Conservation (phyloP, 139 green algal genomes). For the Auxenochlorella protothecoides region DNA sequence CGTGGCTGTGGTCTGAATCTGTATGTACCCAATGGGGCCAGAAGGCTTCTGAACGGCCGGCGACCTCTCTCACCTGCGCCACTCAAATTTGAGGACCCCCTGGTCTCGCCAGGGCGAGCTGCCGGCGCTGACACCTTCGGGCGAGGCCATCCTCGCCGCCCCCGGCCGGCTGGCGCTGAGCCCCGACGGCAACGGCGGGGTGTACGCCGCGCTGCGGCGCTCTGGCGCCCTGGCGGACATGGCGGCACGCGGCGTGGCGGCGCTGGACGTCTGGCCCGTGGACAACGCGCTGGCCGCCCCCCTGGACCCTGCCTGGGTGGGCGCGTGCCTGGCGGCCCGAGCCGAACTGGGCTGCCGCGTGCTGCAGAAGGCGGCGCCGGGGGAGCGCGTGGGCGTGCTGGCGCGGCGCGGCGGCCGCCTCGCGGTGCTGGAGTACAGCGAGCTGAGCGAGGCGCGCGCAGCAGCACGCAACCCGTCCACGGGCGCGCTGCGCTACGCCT, state of each 20-base stretch:
- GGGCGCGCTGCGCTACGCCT: constrained; percentile 67
- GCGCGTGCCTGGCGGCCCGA: too few species aligned
- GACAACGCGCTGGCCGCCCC: constrained; percentile 71
- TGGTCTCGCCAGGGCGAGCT: constrained; percentile 48
- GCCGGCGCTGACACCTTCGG: constrained; percentile 71
- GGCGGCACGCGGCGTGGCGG: constrained; percentile 55
- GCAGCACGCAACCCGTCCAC: constrained; percentile 39
- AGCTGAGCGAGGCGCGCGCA: constrained; percentile 62
- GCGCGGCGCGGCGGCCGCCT: constrained; percentile 27
- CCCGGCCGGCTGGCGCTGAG: constrained; percentile 46
- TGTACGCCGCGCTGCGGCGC: constrained; percentile 71
- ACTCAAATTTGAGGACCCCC: too few species aligned
- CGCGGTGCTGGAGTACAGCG: constrained; percentile 84
- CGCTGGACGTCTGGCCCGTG: constrained; percentile 74
- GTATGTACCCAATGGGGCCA: too few species aligned
- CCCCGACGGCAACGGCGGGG: constrained; percentile 92
- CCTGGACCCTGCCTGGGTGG: neutral
- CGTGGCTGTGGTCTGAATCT: too few species aligned
- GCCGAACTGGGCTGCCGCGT: constrained; percentile 15
- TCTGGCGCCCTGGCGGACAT: constrained; percentile 57
- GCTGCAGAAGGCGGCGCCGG: constrained; percentile 61
- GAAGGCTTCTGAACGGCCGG: too few species aligned
- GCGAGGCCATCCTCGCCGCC: constrained; percentile 70
- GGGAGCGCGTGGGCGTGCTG: constrained; percentile 83
- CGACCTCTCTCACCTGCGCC: too few species aligned